Evolutionary conservation across 176 grass and related monocot species (phyloP).

Genomic region (Musa schizocarpa): DNA sequence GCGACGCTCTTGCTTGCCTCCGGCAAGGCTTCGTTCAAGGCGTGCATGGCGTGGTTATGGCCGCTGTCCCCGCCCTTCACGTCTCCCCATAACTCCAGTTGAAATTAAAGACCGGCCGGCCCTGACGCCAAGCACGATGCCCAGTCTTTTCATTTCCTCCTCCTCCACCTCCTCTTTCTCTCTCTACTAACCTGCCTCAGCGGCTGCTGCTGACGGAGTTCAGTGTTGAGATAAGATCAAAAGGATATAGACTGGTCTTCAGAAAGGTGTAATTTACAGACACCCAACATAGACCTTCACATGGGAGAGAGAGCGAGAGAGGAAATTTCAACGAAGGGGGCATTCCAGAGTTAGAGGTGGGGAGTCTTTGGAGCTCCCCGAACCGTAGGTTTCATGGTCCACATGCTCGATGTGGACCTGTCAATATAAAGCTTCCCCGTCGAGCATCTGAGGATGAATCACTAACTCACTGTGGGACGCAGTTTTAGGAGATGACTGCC

Average conservation of each 20-base stretch:
- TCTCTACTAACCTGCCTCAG: neutral
- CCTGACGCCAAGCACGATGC: neutral
- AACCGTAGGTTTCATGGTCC: neutral
- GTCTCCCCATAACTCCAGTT: neutral
- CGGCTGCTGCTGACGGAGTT: neutral
- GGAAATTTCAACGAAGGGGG: neutral
- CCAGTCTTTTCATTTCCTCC: neutral
- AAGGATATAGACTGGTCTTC: neutral
- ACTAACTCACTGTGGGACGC: neutral
- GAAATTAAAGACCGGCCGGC: neutral
- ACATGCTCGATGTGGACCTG: neutral
- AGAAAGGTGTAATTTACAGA: neutral
- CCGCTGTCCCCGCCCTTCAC: neutral
- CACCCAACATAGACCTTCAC: neutral
- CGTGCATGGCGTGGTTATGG: neutral
- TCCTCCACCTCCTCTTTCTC: neutral
- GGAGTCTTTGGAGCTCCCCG: neutral
- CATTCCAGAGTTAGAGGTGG: too few relatives aligned
- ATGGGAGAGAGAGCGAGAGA: neutral
- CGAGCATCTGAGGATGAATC: neutral
- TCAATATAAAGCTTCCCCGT: neutral
- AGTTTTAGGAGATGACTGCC: too few relatives aligned
- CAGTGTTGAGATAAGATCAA: neutral
- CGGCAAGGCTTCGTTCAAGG: neutral
- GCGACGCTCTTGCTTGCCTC: neutral